Base-by-base conservation (phyloP, 2,329 filamentous ascomycete species). In the Sarocladium kiliense region DNA sequence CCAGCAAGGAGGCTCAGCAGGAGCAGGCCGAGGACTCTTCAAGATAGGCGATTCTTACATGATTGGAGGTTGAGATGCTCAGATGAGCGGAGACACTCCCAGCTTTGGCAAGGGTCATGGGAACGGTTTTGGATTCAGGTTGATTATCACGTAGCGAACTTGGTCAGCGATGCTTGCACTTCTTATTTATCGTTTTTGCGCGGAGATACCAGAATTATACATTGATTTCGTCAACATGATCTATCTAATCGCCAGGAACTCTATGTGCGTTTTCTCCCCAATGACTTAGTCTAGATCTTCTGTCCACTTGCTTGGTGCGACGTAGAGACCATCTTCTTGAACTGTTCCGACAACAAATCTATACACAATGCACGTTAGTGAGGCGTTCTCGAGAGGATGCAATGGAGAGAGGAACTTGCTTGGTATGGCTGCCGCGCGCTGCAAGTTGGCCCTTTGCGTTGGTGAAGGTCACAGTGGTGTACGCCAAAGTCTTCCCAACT, bases 401-500 rank as follows among this genome's bases (percentile, higher is more conserved):
- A n/a, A 18, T 18, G 9, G 27, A 21, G 30, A n/a, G 54, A 18
- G 6, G 11, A 32, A 59, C 76, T 65, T 62, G 85, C 84, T 87
- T 87, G 14, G 84, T 87, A 63, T 87, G 84, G 59, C 82, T 86
- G 42, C 84, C 84, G 47, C 84, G 71, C 0, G 84, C 84, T 11
- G 81, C 78, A 3, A 86, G 64, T 42, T 86, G 76, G 5, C 82
- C 82, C 57, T 82, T 78, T 53, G 68, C 69, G 58, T 86, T 85
- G 54, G 69, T 77, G 59, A 87, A 87, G 0, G 77, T 75, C 16
- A 87, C 73, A 0, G 76, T 78, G 0, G 84, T 87, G 60, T 77
- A 87, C 5, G 84, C 84, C 4, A 87, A 66, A 0, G 79, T 86
- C 59, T 80, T 84, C n/a, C 84, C 84, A 60, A 87, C 82, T 85